Conservation (phyloP, 768 basidiomycete genomes). For the Gelatoporia subvermispora region DNA sequence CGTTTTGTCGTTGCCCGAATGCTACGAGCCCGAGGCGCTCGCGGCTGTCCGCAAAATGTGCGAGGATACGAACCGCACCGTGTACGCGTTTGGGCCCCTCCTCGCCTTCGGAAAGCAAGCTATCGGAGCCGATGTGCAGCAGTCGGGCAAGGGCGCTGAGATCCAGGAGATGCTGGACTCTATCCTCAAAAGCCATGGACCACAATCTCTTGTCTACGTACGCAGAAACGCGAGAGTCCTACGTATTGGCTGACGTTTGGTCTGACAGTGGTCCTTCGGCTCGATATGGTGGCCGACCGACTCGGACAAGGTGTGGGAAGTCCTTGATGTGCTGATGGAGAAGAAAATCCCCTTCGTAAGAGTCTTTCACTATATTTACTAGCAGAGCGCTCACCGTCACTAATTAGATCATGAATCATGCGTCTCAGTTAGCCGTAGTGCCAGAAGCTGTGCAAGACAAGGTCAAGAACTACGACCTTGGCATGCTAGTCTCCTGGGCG, state of each 20-base stretch:
- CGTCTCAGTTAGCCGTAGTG: slow-evolving; percentile 7
- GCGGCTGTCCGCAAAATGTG: slow-evolving; percentile 10
- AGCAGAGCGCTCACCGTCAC: not conserved
- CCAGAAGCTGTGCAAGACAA: slow-evolving; percentile 8
- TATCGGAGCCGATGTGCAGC: slow-evolving; percentile 5
- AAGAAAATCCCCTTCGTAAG: slow-evolving; percentile 17
- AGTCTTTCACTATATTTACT: no score
- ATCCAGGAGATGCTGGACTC: slow-evolving; percentile 14
- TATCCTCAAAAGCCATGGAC: slow-evolving; percentile 9
- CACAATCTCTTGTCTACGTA: slow-evolving; percentile 18
- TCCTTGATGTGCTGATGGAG: slow-evolving; percentile 17
- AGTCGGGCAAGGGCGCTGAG: slow-evolving; percentile 4
- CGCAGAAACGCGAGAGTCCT: slow-evolving; percentile 7
- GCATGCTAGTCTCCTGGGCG: slow-evolving; percentile 7
- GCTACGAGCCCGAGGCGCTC: slow-evolving; percentile 15
- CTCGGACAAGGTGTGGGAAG: slow-evolving; percentile 8
- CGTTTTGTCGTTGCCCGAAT: slow-evolving; percentile 8
- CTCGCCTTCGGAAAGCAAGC: slow-evolving; percentile 1
- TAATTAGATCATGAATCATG: slow-evolving; percentile 9
- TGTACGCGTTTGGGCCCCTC: slow-evolving; percentile 14
- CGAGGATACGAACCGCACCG: slow-evolving; percentile 6
- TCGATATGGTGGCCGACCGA: slow-evolving; percentile 13
- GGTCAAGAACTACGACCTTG: slow-evolving; percentile 6
- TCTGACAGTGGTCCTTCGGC: slow-evolving; percentile 17
- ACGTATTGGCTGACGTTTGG: slow-evolving; percentile 9